A percentile compares a stretch with the other conserved stretches of the same genome.
phyloP scores from a whole-genome alignment of 306 rosid genomes.

The Styphnolobium japonicum region DNA sequence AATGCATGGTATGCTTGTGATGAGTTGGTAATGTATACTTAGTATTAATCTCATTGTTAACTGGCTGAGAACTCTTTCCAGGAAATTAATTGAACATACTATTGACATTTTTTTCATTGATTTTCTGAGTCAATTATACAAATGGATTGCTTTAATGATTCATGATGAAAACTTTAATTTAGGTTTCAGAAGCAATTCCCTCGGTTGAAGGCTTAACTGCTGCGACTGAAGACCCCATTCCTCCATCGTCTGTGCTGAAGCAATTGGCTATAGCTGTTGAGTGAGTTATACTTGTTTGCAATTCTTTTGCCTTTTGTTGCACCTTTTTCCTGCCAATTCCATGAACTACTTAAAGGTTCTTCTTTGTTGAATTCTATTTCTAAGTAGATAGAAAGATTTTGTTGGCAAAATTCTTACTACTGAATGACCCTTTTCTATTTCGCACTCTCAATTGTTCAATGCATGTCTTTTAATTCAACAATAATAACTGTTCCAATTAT shows the following conservation, averaged over 20 bases:
- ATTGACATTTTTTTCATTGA: not conserved
- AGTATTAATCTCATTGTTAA: not conserved
- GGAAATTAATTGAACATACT: not conserved
- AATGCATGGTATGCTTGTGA: slow-evolving; percentile 8
- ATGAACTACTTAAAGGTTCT: slow-evolving; percentile 7
- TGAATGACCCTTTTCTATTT: slow-evolving; percentile 4
- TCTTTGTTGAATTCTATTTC: slow-evolving; percentile 12
- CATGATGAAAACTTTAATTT: slow-evolving; percentile 2
- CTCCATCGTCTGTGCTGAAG: slow-evolving; percentile 65
- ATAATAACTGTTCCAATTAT: slow-evolving; percentile 18
- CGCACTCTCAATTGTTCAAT: not conserved
- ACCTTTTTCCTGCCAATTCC: slow-evolving; percentile 21
- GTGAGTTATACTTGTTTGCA: slow-evolving; percentile 52
- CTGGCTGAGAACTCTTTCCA: not conserved
- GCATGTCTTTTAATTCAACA: not conserved
- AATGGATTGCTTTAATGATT: slow-evolving; percentile 22
- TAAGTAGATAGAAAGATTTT: not conserved
- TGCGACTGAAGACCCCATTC: slow-evolving; percentile 48
- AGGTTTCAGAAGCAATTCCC: slow-evolving; percentile 67
- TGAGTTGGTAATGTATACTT: not conserved
- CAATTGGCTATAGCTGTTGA: slow-evolving; percentile 87
- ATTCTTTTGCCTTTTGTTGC: not conserved
- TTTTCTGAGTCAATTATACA: slow-evolving; percentile 13
- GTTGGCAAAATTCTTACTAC: not conserved
- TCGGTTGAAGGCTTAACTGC: slow-evolving; percentile 61